phyloP scores from a whole-genome alignment of 2,329 filamentous ascomycete species.

The Parascedosporium putredinis region DNA sequence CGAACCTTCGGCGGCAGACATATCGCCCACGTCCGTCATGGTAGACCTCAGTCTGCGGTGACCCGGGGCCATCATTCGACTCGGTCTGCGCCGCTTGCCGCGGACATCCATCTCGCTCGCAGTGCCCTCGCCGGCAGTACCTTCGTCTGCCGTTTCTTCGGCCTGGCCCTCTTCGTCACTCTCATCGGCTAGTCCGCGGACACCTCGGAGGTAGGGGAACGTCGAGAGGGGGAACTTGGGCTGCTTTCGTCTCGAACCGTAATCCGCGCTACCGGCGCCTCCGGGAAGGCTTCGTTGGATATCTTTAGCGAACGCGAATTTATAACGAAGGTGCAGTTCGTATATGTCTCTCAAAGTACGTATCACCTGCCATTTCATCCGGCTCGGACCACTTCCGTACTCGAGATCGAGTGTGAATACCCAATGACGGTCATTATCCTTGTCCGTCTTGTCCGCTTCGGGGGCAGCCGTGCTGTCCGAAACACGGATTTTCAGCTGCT shows the following conservation, averaged over 20 bases:
- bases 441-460: constrained; percentile 32
- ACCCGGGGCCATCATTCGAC: constrained; percentile 15
- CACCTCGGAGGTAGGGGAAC: constrained; percentile 78
- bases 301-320: constrained; percentile 60
- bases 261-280: constrained; percentile 23
- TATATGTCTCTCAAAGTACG: constrained; percentile 81
- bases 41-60: constrained; percentile 32
- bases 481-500: constrained; percentile 84
- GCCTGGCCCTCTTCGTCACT: constrained; percentile 62
- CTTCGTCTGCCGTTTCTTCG: constrained; percentile 44
- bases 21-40: constrained; percentile 34
- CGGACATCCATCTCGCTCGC: constrained; percentile 18
- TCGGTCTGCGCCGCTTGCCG: constrained; percentile 7
- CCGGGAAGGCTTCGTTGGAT: constrained; percentile 65
- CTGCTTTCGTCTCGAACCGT: constrained; percentile 55
- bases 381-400: constrained; percentile 87
- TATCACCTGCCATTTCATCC: constrained; percentile 94
- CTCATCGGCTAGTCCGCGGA: constrained; percentile 68
- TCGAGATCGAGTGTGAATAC: constrained; percentile 88
- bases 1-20: constrained; percentile 27
- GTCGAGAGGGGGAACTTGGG: constrained; percentile 83
- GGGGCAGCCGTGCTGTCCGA: constrained; percentile 66
- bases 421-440: constrained; percentile 55
- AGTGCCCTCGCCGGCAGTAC: constrained; percentile 47
- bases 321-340: constrained; percentile 90